Conservation (phyloP, 164 flowering plant genomes). For the Chimonanthus salicifolius region DNA sequence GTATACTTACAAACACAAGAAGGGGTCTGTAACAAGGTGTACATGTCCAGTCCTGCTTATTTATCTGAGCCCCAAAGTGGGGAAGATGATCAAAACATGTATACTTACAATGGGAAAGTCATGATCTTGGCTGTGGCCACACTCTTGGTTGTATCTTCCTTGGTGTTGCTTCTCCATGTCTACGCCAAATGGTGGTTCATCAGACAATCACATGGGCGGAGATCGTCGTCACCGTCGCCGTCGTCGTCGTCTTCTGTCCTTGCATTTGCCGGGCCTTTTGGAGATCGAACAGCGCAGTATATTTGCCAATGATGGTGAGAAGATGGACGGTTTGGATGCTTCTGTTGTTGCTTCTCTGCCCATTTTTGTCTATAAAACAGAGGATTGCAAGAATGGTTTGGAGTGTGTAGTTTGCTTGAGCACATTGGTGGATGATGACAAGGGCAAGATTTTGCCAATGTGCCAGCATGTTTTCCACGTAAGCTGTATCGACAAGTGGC, state of each 20-base stretch:
- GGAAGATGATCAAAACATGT: constrained; percentile 14
- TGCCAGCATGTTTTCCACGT: constrained; percentile 60
- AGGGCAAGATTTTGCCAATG: constrained; percentile 35
- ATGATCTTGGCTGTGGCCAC: constrained; percentile 46
- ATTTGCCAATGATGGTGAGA: constrained; percentile 9
- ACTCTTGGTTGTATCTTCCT: constrained; percentile 44
- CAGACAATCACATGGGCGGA: constrained; percentile 21
- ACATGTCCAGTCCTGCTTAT: constrained; percentile 7
- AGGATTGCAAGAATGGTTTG: constrained; percentile 14
- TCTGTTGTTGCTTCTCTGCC: constrained; percentile 42
- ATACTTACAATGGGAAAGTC: constrained; percentile 39
- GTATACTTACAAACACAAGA: no score
- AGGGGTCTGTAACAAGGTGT: neutral
- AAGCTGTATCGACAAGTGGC: constrained; percentile 70
- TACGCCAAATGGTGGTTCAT: constrained; percentile 55
- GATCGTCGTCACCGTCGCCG: neutral
- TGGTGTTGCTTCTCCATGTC: constrained; percentile 47
- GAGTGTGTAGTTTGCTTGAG: constrained; percentile 19
- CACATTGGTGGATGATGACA: constrained; percentile 41
- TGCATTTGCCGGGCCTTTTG: neutral
- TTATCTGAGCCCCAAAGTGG: constrained; percentile 5
- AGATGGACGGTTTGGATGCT: constrained; percentile 39
- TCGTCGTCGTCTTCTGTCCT: neutral
- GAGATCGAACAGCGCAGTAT: neutral
- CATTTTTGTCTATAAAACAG: constrained; percentile 31